phyloP scores from a whole-genome alignment of 2,329 filamentous ascomycete species.

The Colletotrichum magnum region DNA sequence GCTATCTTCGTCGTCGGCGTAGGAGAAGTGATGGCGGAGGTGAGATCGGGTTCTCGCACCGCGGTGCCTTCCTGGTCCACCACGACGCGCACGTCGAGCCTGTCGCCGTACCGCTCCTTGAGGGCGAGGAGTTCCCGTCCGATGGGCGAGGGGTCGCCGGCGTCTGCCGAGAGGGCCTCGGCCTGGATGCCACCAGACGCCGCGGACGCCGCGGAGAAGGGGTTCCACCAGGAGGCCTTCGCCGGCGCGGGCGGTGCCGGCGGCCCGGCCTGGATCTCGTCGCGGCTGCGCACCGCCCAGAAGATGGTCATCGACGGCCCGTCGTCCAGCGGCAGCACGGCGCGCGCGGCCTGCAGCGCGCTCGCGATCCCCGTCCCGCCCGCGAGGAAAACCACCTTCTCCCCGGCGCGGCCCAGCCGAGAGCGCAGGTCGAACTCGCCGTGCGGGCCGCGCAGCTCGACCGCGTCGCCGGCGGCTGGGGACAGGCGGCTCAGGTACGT shows the following conservation, averaged over 20 bases:
- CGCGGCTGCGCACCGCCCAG: conserved; percentile 80
- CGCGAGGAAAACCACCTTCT: conserved; percentile 84
- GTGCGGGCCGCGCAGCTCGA: conserved; percentile 86
- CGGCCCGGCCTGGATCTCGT: conserved; percentile 59
- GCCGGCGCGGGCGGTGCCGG: conserved; percentile 32
- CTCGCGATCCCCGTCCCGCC: conserved; percentile 95
- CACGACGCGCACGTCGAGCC: conserved; percentile 79
- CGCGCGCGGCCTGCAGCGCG: conserved; percentile 83
- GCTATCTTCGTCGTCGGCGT: conserved; percentile 56
- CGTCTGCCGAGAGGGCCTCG: conserved; percentile 42
- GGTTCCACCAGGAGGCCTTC: conserved; percentile 38
- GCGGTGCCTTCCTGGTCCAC: conserved; percentile 84
- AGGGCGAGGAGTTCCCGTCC: conserved; percentile 75
- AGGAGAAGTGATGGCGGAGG: conserved; percentile 47
- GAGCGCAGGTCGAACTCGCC: conserved; percentile 71
- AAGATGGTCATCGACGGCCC: conserved; percentile 75
- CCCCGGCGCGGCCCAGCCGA: conserved; percentile 49
- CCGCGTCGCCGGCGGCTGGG: conserved; percentile 62
- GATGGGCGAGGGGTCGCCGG: conserved; percentile 61
- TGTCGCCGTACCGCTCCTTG: conserved; percentile 68
- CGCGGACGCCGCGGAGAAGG: conserved; percentile 6
- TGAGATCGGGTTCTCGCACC: conserved; percentile 70
- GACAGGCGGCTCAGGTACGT: conserved; percentile 79
- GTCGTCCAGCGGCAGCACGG: conserved; percentile 73
- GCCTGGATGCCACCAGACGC: conserved; percentile 32